phyloP scores from a whole-genome alignment of 1,139 yeast species.

The Blastobotrys niveus region DNA sequence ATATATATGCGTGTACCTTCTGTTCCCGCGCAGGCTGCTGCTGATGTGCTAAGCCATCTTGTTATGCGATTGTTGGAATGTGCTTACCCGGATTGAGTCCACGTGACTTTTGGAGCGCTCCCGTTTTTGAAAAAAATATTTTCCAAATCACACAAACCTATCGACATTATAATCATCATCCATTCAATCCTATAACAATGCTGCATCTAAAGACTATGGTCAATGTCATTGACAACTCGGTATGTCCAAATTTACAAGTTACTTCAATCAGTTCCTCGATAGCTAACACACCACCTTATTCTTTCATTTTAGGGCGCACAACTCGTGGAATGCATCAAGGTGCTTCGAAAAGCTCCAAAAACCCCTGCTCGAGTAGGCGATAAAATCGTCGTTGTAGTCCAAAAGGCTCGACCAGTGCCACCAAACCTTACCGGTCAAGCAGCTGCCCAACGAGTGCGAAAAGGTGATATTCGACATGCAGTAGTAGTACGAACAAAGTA shows the following conservation, averaged over 20 bases:
- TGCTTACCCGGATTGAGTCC: no score
- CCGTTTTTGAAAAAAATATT: no score
- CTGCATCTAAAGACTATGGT: constrained; percentile 81
- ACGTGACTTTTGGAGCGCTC: no score
- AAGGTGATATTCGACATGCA: constrained; percentile 95
- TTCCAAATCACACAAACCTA: neutral
- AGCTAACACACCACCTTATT: no score
- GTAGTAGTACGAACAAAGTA: constrained; percentile 91
- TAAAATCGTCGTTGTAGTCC: constrained; percentile 89
- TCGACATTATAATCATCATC: no score
- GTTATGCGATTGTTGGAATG: no score
- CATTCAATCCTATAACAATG: constrained; percentile 51
- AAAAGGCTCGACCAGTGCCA: constrained; percentile 79
- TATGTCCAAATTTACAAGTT: constrained; percentile 19
- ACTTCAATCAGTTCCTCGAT: no score
- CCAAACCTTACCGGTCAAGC: constrained; percentile 40
- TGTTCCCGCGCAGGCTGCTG: no score
- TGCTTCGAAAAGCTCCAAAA: constrained; percentile 79
- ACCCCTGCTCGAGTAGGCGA: constrained; percentile 81
- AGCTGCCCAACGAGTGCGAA: constrained; percentile 65
- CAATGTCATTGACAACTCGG: constrained; percentile 86
- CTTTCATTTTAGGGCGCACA: constrained; percentile 78
- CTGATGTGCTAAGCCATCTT: no score
- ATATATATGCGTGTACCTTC: no score
- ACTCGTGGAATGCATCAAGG: constrained; percentile 93